Base-by-base conservation (phyloP, 192 early-diverging fungal genomes). In the Paraglomus occultum region DNA sequence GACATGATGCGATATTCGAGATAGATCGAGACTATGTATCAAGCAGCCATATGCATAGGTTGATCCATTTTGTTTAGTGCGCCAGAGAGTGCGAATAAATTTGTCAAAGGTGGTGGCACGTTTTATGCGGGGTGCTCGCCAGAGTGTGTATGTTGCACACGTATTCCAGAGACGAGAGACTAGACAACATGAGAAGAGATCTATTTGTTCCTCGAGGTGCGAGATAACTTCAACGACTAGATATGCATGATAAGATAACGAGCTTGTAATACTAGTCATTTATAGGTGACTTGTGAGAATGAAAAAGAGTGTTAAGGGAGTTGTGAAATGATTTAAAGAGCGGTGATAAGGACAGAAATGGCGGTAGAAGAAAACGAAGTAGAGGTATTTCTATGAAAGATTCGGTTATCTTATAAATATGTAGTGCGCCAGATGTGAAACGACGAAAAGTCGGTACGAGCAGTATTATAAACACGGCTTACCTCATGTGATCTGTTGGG, bases 111-210 rank as follows among this genome's bases (percentile, higher is more conserved):
- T 68, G 22, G 66, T 46, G 31, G 17, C 43, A 42, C 52, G 66
- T 55, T 68, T 68, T 45, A 68, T 42, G 47, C 9, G 1, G 9
- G 66, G 66, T 22, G 42, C 31, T 23, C 47, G 42, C 66, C 66
- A 68, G 43, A 68, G 46, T 12, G 4, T 17, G 5, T 51, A 53
- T 4, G 52, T 68, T 4, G 42, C 53, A 57, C 66, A 68, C 23
- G 66, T 57, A 22, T 68, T 68, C 66, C 66, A 68, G 20, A 68
- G 18, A 20, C 52, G 51, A 18, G 66, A 68, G 18, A 68, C 66
- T 4, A 55, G 22, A 51, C 66, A 55, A 68, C 66, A 68, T 46
- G 51, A 46, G 17, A 54, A 39, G 7, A 68, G 18, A 39, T 68
- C 52, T 15, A 48, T 6, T 20, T 68, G 66, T 15, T 2, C 5